Base-by-base conservation (phyloP, 495 filamentous ascomycete genomes). In the Lasiosphaeriaceae sp. region DNA sequence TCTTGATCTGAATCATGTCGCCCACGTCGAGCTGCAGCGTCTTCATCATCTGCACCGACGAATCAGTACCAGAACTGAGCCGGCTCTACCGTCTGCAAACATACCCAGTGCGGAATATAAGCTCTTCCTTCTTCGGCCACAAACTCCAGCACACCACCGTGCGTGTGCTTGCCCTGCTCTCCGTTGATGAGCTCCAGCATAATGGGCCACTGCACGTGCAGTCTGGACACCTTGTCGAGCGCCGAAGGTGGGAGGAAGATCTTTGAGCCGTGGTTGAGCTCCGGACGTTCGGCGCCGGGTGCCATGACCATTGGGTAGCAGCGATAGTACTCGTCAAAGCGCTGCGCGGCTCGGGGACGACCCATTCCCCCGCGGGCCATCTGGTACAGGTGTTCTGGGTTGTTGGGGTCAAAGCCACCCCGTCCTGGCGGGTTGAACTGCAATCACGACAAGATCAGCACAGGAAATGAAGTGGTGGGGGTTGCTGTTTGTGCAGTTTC, bases 181-280 rank as follows among this genome's bases (percentile, higher is more conserved):
- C 92, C 92, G 70, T 97, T 97, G 55, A 86, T 85, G 29, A 98
- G 79, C 81, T 97, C 92, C 69, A 98, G 93, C 56, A 97, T 81
- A 82, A 98, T 95, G 0, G 94, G 94, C 75, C 96, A 98, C 59
- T 94, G 91, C 58, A 98, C 95, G 71, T 97, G 94, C n/a, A 98
- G 78, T 61, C 90, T 79, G 1, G 93, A 95, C 58, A 98, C 86
- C 71, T 96, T 97, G 75, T 98, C 92, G 19, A 98, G 81, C 11
- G 94, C 92, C 34, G 90, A 96, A 2, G 95, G 90, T 16, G 94
- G 95, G 67, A 98, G 85, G 65, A 98, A 88, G 62, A 97, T 92
- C 76, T 98, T 98, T 73, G 92, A 94, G 56, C 94, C 94, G 69
- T 92, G 92, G 77, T 97, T 97, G 53, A 95, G 86, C 52, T 90